Conservation (phyloP, 2,329 filamentous ascomycete genomes). For the Colletotrichum plurivorum region DNA sequence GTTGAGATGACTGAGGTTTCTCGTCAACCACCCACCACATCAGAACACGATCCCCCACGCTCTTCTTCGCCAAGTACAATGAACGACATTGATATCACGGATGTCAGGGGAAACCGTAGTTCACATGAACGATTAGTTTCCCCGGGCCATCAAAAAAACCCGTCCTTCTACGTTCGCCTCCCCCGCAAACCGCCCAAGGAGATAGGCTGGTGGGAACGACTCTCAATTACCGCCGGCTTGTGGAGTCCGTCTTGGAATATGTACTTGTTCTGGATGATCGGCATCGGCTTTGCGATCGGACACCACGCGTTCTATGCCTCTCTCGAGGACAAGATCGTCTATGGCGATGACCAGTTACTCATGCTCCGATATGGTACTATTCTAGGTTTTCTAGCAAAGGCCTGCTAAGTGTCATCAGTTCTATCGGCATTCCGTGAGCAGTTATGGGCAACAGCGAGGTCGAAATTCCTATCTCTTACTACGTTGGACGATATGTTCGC, state of each 20-base stretch:
- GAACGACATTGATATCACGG: too few species aligned
- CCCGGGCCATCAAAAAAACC: too few species aligned
- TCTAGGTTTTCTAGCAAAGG: constrained; percentile 52
- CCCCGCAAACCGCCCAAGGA: too few species aligned
- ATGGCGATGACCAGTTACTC: constrained; percentile 48
- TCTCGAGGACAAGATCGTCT: constrained; percentile 44
- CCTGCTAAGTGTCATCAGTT: constrained; percentile 50
- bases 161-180: too few species aligned
- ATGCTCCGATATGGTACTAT: constrained; percentile 53
- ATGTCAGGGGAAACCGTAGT: too few species aligned
- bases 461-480: constrained; percentile 28
- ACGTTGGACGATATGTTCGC: constrained; percentile 48
- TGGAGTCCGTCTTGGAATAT: constrained; percentile 54
- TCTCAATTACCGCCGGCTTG: constrained; percentile 20
- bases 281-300: constrained; percentile 48
- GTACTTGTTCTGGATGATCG: constrained; percentile 50
- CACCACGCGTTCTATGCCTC: constrained; percentile 53
- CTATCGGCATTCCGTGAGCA: constrained; percentile 44
- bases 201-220: background rate
- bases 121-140: too few species aligned
- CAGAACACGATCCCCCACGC: too few species aligned
- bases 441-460: constrained; percentile 37
- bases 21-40: too few species aligned
- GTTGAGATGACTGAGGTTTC: too few species aligned
- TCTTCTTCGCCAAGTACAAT: too few species aligned